Evolutionary conservation across 2,329 filamentous ascomycete species (phyloP).

Genomic region (Xylaria sp.): DNA sequence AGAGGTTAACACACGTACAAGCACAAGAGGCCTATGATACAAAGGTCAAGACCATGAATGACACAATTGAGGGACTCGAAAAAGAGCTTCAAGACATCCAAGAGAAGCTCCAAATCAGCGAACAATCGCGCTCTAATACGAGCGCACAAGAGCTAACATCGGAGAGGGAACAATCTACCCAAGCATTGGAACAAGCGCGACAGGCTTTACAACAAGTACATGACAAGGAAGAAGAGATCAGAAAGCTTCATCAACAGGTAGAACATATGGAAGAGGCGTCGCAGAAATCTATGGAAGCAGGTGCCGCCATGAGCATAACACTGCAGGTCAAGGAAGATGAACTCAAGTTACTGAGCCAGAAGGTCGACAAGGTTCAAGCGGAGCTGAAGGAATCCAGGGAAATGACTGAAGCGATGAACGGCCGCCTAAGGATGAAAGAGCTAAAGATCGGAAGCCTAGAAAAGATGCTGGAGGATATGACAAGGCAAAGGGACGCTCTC

Average conservation of each 20-base stretch:
- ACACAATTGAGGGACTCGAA: neutral
- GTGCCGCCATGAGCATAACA: neutral
- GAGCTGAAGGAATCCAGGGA: neutral
- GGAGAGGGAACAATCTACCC: neutral
- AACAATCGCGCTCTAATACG: neutral
- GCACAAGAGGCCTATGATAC: neutral
- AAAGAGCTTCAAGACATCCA: neutral
- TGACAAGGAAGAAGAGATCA: neutral
- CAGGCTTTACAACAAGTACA: neutral
- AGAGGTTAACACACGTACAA: neutral
- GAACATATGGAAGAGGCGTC: neutral
- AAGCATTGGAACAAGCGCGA: neutral
- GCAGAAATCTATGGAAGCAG: neutral
- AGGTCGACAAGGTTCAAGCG: neutral
- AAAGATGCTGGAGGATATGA: neutral
- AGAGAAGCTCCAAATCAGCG: neutral
- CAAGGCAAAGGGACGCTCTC: neutral
- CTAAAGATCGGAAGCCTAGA: neutral
- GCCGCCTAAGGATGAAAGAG: neutral
- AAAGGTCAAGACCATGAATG: neutral
- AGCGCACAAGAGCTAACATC: neutral
- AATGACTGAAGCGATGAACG: neutral
- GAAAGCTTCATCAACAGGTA: neutral
- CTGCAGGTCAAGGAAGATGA: neutral
- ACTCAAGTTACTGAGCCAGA: neutral